Conservation (phyloP, 2,329 filamentous ascomycete species). For the Pestalotiopsis sp. region DNA sequence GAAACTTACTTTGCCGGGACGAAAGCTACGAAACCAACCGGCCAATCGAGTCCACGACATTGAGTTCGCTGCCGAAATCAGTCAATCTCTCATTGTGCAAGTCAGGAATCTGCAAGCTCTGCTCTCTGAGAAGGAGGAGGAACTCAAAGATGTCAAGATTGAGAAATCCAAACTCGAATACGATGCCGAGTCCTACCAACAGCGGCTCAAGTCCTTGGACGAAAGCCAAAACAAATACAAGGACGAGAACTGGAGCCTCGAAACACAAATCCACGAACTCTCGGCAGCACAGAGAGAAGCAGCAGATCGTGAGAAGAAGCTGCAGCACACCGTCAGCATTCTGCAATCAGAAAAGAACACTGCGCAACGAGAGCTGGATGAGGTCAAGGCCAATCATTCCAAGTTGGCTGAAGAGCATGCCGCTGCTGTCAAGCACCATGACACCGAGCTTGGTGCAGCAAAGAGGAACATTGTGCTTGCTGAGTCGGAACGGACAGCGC, state of each 20-base stretch:
- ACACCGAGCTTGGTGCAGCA: slow-evolving; percentile 83
- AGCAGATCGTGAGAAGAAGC: slow-evolving; percentile 79
- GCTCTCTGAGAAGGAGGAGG: slow-evolving; percentile 85
- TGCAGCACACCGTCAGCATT: slow-evolving; percentile 72
- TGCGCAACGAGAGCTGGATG: slow-evolving; percentile 86
- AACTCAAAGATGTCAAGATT: slow-evolving; percentile 72
- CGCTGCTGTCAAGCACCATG: slow-evolving; percentile 77
- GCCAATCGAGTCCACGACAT: slow-evolving; percentile 91
- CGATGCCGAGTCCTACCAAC: slow-evolving; percentile 77
- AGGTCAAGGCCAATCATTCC: slow-evolving; percentile 78
- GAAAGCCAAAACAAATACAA: slow-evolving; percentile 97
- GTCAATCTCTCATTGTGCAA: slow-evolving; percentile 90
- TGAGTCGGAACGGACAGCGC: slow-evolving; percentile 75
- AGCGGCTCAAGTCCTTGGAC: slow-evolving; percentile 80
- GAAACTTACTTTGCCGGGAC: slow-evolving; percentile 84
- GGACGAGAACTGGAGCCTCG: slow-evolving; percentile 97
- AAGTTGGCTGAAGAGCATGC: slow-evolving; percentile 83
- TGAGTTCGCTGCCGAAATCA: slow-evolving; percentile 97
- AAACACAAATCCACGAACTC: slow-evolving; percentile 88
- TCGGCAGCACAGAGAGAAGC: slow-evolving; percentile 74
- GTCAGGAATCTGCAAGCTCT: slow-evolving; percentile 87
- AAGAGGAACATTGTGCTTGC: slow-evolving; percentile 78
- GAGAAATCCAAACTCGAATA: slow-evolving; percentile 82
- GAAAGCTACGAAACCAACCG: slow-evolving; percentile 88
- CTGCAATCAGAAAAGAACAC: slow-evolving; percentile 76